Base-by-base conservation (phyloP, 163 green algal species). In the Chlamydomonas reinhardtii region DNA sequence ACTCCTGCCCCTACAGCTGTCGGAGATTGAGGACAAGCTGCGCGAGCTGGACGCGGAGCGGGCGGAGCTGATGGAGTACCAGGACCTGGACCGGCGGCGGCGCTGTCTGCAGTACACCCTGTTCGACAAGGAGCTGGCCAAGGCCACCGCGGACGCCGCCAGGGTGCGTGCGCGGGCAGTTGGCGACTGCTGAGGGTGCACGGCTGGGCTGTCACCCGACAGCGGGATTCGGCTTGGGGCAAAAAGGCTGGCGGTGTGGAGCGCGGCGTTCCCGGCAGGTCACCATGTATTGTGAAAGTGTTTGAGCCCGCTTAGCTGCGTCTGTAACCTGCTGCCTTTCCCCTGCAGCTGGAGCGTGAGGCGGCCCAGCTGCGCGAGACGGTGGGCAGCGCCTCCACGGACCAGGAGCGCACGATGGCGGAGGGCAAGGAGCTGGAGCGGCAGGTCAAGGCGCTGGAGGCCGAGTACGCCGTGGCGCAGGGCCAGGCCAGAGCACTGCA, bases 51-150 rank as follows among this genome's bases (percentile, higher is more conserved):
- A 99, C 77, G 92, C 91, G 56, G 98, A 99, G 86, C 88, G 93
- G 0, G 93, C 95, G 19, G 98, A 99, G 93, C 95, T 99, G 74
- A 80, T 85, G 54, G 92, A 95, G 83, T 99, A 97, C 93, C 94
- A 98, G 91, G 62, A 91, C 34, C 78, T 81, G 48, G 97, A 99
- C 92, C 94, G 94, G 73, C 82, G 95, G 84, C 91, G 94, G 20
- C 93, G 96, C 70, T 92, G 86, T 69, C 89, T 99, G 25, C 97
- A 99, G 94, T 99, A 98, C 91, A 95, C 95, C 39, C 94, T 99
- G 86, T 95, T 95, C 29, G 96, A 99, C 90, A 94, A 95, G 78
- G 96, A 99, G 70, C 90, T 99, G 71, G 65, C 32, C 39, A 90
- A 83, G 64, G 65, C 80, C 25, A 56, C 35, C 32, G 56, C 79